These are phyloP conservation scores for Perkinsus olseni DNA, from an alignment of 169 alveolate genomes.

Conservation along the genomic window DNA sequence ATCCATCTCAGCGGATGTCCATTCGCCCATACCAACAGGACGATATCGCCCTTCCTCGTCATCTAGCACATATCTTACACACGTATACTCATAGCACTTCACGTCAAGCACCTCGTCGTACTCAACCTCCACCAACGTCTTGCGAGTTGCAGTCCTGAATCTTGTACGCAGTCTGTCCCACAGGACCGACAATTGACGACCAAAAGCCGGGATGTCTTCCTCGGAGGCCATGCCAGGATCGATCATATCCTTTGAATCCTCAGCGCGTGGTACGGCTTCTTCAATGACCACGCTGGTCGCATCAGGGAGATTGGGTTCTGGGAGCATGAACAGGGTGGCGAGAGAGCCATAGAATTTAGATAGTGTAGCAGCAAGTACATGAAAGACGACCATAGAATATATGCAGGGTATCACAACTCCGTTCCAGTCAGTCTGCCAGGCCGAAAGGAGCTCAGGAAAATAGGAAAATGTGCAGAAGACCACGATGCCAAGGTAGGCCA, in stretches of 20 bases:
- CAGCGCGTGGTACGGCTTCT: background rate
- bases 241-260: background rate
- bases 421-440: background rate
- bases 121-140: background rate
- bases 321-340: background rate
- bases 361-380: background rate
- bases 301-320: background rate
- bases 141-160: background rate
- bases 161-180: background rate
- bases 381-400: background rate
- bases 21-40: background rate
- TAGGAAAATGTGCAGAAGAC: background rate
- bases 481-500: background rate
- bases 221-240: background rate
- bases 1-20: background rate
- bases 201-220: background rate
- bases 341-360: background rate
- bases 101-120: background rate
- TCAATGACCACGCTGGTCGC: background rate
- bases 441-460: background rate
- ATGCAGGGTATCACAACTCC: background rate
- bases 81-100: background rate
- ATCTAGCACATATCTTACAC: background rate
- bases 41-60: background rate
- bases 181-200: background rate